Conservation (phyloP, 169 alveolate species). For the Plasmodium ovale region DNA sequence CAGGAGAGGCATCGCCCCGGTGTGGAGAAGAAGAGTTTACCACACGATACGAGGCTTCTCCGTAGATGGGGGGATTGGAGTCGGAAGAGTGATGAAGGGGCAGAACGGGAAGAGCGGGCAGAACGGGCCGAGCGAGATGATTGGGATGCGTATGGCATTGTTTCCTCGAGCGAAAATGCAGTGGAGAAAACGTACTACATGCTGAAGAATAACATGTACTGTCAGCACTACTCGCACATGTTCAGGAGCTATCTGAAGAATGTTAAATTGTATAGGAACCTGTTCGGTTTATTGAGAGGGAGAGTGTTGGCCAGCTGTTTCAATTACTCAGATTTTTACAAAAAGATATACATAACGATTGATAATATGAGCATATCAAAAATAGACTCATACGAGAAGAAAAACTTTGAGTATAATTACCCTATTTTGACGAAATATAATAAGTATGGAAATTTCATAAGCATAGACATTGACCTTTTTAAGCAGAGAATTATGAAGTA, state of each 20-base stretch:
- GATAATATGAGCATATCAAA: slow-evolving; percentile 49
- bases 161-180: not conserved
- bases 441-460: slow-evolving; percentile 5
- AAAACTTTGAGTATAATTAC: slow-evolving; percentile 23
- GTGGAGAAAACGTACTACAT: not conserved
- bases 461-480: slow-evolving; percentile 12
- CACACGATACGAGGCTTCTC: not conserved
- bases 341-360: slow-evolving; percentile 2
- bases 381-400: slow-evolving; percentile 19
- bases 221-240: slow-evolving; percentile 23
- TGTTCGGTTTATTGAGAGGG: slow-evolving; percentile 24
- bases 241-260: slow-evolving; percentile 21
- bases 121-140: not conserved
- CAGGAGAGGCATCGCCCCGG: not conserved
- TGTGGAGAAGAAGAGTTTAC: not conserved
- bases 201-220: slow-evolving; percentile 20
- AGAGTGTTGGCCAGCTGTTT: slow-evolving; percentile 8
- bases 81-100: not conserved
- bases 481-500: slow-evolving; percentile 58
- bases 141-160: not conserved
- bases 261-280: not conserved
- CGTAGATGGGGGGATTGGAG: not conserved
- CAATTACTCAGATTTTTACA: slow-evolving; percentile 36
- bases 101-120: not conserved
- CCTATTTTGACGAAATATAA: slow-evolving; percentile 49